Percentiles rank a stretch among this genome's conserved stretches.
phyloP scores from a whole-genome alignment of 2,329 filamentous ascomycete genomes.

The Monosporascus cannonballus region DNA sequence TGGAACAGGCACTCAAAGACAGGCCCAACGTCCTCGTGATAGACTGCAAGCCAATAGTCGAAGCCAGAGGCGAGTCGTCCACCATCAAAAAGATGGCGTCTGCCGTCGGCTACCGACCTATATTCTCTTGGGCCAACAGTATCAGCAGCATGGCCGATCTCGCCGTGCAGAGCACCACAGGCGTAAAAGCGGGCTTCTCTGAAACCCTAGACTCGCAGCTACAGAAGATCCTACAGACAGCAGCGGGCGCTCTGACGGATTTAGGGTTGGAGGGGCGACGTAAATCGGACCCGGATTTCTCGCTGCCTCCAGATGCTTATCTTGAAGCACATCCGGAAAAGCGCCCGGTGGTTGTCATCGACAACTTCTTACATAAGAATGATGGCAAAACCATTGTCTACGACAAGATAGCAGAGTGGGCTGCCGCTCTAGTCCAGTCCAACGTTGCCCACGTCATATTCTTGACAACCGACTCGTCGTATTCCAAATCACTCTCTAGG shows the following conservation, averaged over 20 bases:
- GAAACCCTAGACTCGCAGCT: constrained; percentile 88
- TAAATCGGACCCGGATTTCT: constrained; percentile 67
- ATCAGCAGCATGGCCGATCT: constrained; percentile 89
- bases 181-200: constrained; percentile 89
- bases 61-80: constrained; percentile 79
- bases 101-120: constrained; percentile 82
- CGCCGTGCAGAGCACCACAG: constrained; percentile 87
- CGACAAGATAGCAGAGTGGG: constrained; percentile 84
- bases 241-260: constrained; percentile 69
- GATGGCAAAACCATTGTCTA: constrained; percentile 62
- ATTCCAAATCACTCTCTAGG: constrained; percentile 79
- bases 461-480: constrained; percentile 82
- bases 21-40: constrained; percentile 75
- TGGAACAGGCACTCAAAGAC: constrained; percentile 75
- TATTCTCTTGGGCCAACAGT: constrained; percentile 96
- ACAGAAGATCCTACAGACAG: constrained; percentile 82
- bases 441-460: constrained; percentile 94
- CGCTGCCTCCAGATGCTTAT: constrained; percentile 76
- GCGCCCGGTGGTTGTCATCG: constrained; percentile 78
- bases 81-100: constrained; percentile 77
- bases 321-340: constrained; percentile 83
- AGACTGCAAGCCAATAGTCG: constrained; percentile 89
- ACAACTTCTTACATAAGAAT: constrained; percentile 83
- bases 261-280: constrained; percentile 65
- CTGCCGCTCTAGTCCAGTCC: constrained; percentile 73